A percentile compares a stretch with the other conserved stretches of the same genome.
phyloP scores from a whole-genome alignment of 163 green algal species.

The Chlorella variabilis region DNA sequence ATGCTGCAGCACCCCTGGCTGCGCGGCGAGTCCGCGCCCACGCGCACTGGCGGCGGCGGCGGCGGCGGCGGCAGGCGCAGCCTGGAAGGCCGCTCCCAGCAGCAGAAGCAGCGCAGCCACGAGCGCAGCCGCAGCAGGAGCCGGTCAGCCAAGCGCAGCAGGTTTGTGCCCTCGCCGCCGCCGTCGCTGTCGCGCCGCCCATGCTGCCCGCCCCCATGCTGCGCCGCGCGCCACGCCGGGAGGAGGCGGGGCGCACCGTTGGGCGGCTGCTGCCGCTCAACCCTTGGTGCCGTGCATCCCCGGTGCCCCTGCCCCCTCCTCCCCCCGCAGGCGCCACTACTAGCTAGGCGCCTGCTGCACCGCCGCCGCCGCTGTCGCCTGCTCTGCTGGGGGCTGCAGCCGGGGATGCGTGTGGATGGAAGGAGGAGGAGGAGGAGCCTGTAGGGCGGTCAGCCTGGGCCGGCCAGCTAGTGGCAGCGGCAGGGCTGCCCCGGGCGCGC shows the following conservation, averaged over 20 bases:
- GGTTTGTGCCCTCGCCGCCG: conserved; percentile 1
- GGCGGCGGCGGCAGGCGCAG: background rate
- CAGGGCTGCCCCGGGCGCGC: background rate
- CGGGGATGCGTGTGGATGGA: background rate
- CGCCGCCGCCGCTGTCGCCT: background rate
- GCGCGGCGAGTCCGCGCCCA: conserved; percentile 18
- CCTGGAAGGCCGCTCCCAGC: conserved; percentile 4
- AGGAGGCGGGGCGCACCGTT: too few relatives aligned
- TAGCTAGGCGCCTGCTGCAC: background rate
- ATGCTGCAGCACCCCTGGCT: conserved; percentile 95
- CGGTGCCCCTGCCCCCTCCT: background rate
- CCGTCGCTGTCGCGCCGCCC: background rate
- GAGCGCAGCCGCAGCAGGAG: conserved; percentile 30
- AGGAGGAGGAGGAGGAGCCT: background rate
- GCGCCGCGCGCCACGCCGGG: too few relatives aligned
- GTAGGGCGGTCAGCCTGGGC: background rate
- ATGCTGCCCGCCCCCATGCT: background rate
- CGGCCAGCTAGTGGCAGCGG: background rate
- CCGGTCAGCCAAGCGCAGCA: conserved; percentile 37
- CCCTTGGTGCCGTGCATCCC: background rate
- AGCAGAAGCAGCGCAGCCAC: conserved; percentile 28
- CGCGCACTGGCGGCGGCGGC: background rate
- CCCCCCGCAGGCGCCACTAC: conserved; percentile 1
- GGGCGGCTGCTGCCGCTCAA: too few relatives aligned
- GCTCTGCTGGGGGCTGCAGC: background rate